phyloP scores from a whole-genome alignment of 2,329 filamentous ascomycete species.

The Diaporthe aspalathi region DNA sequence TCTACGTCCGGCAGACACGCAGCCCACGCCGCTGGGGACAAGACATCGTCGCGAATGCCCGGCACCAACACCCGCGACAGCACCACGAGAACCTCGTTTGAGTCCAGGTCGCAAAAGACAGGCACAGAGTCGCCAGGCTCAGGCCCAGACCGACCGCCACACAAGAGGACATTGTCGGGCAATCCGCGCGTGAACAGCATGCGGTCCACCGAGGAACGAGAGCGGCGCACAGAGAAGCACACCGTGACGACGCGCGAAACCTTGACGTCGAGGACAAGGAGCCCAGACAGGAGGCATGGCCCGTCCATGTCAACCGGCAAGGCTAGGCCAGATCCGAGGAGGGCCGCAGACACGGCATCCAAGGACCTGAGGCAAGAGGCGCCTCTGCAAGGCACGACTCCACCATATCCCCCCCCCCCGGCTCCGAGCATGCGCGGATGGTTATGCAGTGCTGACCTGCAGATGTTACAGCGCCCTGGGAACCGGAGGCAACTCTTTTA shows the following conservation, averaged over 20 bases:
- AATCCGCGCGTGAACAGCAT: conserved; percentile 64
- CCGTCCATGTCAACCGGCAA: conserved; percentile 52
- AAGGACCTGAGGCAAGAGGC: conserved; percentile 60
- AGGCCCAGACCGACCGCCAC: conserved; percentile 47
- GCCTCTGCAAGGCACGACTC: conserved; percentile 62
- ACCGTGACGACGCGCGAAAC: conserved; percentile 73
- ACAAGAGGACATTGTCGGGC: conserved; percentile 69
- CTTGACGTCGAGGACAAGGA: conserved; percentile 68
- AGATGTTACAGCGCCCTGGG: conserved; percentile 70
- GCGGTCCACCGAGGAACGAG: conserved; percentile 62
- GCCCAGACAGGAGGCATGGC: conserved; percentile 61
- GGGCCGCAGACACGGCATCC: conserved; percentile 57
- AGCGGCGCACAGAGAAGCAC: conserved; percentile 67
- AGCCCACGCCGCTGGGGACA: conserved; percentile 22
- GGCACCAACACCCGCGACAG: conserved; percentile 47
- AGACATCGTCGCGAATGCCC: conserved; percentile 39
- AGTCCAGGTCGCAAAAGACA: conserved; percentile 52
- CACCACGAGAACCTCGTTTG: conserved; percentile 47
- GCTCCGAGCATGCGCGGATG: conserved; percentile 10
- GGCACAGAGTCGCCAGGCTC: conserved; percentile 32
- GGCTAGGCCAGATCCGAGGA: conserved; percentile 52
- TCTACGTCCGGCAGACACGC: conserved; percentile 44
- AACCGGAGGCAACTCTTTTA: conserved; percentile 80
- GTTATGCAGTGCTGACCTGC: conserved; percentile 43
- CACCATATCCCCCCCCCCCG: conserved; percentile 38